A percentile compares a stretch with the other conserved stretches of the same genome.
Evolutionary conservation across 352 stramenopile species (phyloP).

Genomic region (Pythium apleroticum): DNA sequence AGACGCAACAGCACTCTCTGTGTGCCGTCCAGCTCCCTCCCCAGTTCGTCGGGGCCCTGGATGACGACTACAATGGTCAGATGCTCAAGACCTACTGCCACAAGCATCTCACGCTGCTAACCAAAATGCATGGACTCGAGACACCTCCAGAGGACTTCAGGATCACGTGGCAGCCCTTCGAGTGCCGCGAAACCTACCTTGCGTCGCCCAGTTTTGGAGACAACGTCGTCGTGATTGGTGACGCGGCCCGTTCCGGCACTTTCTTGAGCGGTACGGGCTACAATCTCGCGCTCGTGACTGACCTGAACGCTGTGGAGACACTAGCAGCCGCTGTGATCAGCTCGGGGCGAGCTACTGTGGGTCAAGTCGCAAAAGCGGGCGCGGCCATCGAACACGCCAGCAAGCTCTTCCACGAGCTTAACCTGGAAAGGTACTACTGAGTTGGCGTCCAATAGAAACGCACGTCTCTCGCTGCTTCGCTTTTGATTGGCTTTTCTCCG

Average conservation of each 20-base stretch:
- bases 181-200: constrained; percentile 29
- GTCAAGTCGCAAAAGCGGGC: constrained; percentile 7
- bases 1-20: constrained; percentile 21
- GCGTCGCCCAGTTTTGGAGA: constrained; percentile 20
- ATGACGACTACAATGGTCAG: constrained; percentile 23
- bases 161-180: constrained; percentile 26
- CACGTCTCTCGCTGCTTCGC: not conserved
- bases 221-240: constrained; percentile 29
- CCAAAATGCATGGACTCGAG: constrained; percentile 17
- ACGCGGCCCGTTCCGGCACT: constrained; percentile 28
- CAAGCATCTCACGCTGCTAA: constrained; percentile 20
- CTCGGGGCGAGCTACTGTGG: not conserved
- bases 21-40: constrained; percentile 27
- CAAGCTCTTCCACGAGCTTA: constrained; percentile 30
- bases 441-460: constrained; percentile 6
- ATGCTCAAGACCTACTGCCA: constrained; percentile 24
- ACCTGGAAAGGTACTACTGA: constrained; percentile 26
- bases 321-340: constrained; percentile 9
- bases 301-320: constrained; percentile 24
- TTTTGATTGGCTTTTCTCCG: not conserved
- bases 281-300: constrained; percentile 28
- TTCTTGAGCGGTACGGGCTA: constrained; percentile 33
- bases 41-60: constrained; percentile 28
- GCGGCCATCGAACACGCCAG: constrained; percentile 22
- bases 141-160: constrained; percentile 17